phyloP scores from a whole-genome alignment of 176 grass and related monocot genomes.

The Hordeum vulgare region MorexV3_pseudomolecules_assembly NC_058518.1:52353149-52353648 shows the following conservation, averaged over 20 bases:
- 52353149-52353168: conserved; percentile 53
- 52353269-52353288: neutral
- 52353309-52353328: neutral
- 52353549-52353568: neutral
- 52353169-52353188: conserved; percentile 31
- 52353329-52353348: neutral
- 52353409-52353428: neutral
- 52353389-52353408: neutral
- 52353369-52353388: neutral
- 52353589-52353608: neutral
- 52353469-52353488: neutral
- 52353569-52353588: neutral
- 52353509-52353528: neutral
- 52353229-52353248: conserved; percentile 52
- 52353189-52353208: conserved; percentile 41
- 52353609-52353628: neutral
- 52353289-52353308: conserved; percentile 19
- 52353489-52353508: neutral
- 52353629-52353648: neutral
- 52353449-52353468: neutral
- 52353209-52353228: conserved; percentile 33
- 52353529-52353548: neutral
- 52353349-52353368: neutral
- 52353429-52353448: neutral
- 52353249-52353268: neutral